Evolutionary conservation across 441 rosid species (phyloP), one percentile per base, ranked within the genome.

Genomic region (Erodium trifolium): DNA sequence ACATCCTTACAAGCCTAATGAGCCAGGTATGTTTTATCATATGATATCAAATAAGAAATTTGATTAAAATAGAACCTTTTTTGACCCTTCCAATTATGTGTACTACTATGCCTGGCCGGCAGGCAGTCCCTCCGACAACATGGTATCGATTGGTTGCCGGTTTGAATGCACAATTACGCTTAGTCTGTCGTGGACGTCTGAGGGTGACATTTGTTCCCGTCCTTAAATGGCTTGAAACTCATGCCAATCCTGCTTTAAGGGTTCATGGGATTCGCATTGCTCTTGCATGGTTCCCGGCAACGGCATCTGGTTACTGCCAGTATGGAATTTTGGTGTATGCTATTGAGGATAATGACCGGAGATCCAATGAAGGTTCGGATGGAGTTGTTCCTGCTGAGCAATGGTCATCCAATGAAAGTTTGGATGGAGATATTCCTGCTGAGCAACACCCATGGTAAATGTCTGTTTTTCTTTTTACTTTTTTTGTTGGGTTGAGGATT

Each of bases 101-200:
- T 51, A 67, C 70, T 66, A 45, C 78, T 75, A 64, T 71, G 29
- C 17, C 70, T 73, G 31, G 66, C 77, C 72, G 76, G 70, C 87
- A 96, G 99, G 77, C 82, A 57, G 87, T 88, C 75, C 86, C 97
- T 9, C 94, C 99, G 27, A 96, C 98, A 34, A 86, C 87, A 49
- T 93, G 99, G 97, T 92, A 91, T 67, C 87, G 97, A 43, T 83
- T 93, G 83, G 93, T 87, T 79, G 96, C 98, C 74, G 99, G 99
- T 85, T 83, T 96, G 79, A 96, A 91, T 87, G 95, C 96, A 68
- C 98, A 91, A 77, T 73, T 92, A 72, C 97, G 98, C 68, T 83
- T 96, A 69, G 99, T 96, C 85, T 79, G 87, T 23, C 86, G 87
- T 70, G 98, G 99, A 72, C 82, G 91, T 70, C 78, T 96, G 67